phyloP scores from a whole-genome alignment of 495 filamentous ascomycete genomes.

The Durotheca rogersii region DNA sequence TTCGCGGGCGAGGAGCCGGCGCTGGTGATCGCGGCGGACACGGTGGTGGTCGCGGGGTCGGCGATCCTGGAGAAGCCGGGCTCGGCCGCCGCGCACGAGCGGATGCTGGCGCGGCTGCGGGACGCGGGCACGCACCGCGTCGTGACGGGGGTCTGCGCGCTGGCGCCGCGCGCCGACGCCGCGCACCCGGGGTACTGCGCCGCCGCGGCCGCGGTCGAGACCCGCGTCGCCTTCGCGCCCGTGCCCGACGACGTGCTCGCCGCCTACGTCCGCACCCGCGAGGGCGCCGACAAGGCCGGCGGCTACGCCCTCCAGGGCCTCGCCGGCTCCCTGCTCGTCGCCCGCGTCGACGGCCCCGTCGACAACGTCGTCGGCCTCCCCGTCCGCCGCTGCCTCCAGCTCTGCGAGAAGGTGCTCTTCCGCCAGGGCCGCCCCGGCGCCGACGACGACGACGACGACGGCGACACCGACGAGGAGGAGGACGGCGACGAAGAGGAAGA shows the following conservation, averaged over 20 bases:
- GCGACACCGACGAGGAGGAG: constrained; percentile 41
- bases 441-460: constrained; percentile 41
- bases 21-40: constrained; percentile 89
- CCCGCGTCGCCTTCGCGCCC: constrained; percentile 70
- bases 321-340: constrained; percentile 75
- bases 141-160: constrained; percentile 76
- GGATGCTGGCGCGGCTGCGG: constrained; percentile 77
- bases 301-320: constrained; percentile 93
- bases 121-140: constrained; percentile 73
- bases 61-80: constrained; percentile 86
- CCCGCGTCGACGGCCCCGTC: constrained; percentile 82
- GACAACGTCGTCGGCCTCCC: constrained; percentile 98
- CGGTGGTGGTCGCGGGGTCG: constrained; percentile 79
- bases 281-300: constrained; percentile 94
- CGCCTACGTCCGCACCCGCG: constrained; percentile 84
- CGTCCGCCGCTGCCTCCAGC: constrained; percentile 70
- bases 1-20: constrained; percentile 60
- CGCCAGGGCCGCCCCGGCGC: constrained; percentile 45
- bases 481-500: constrained; percentile 15
- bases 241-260: constrained; percentile 64
- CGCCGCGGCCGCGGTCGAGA: constrained; percentile 82
- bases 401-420: constrained; percentile 81
- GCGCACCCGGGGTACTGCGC: constrained; percentile 81
- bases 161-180: constrained; percentile 76
- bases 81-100: constrained; percentile 73